Base-by-base conservation (phyloP, 2,329 filamentous ascomycete genomes). In the Conoideocrella luteorostrata region DNA sequence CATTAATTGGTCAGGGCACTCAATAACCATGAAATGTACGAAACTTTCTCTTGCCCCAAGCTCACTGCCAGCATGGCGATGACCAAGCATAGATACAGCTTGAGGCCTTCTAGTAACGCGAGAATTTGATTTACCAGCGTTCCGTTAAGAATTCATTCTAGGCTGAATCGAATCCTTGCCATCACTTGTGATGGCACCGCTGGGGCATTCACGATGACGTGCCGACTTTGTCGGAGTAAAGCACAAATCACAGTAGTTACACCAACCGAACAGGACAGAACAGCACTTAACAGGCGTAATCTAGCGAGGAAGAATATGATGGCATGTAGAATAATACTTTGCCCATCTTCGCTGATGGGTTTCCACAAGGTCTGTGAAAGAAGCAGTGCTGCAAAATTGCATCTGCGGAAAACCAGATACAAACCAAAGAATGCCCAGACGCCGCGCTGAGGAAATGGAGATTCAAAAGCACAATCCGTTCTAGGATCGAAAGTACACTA, bases 91-190 rank as follows among this genome's bases (percentile, higher is more conserved):
- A 48, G 49, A 51, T 51, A 42, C 56, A 52, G 51, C 58, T 44
- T 54, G 56, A 56, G 55, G 65, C 64, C 65, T 67, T 67, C 65
- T 66, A 59, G 56, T 55, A 42, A 55, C 64, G 59, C 64, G 48
- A 45, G 43, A 23, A 41, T 57, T 64, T 54, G 29, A 69, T 86
- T 72, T 88, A 62, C 84, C 84, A 86, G 84, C 81, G 84, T 80
- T 88, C 84, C 84, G 84, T 88, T 87, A 84, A 83, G 82, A 73
- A 74, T 76, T 72, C 68, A 74, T 78, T 77, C 78, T 84, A 73
- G 70, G 75, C 61, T 75, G 71, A 80, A 77, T 73, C 68, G 68
- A 77, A 80, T 71, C 75, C 84, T 77, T 83, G 84, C 83, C 77
- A 74, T 75, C 83, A 77, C 73, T 77, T 59, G 68, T 72, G 80